A percentile compares a stretch with the other conserved stretches of the same genome.
Evolutionary conservation across 352 stramenopile genomes (phyloP).

Genomic region (Phytophthora kernoviae): DNA sequence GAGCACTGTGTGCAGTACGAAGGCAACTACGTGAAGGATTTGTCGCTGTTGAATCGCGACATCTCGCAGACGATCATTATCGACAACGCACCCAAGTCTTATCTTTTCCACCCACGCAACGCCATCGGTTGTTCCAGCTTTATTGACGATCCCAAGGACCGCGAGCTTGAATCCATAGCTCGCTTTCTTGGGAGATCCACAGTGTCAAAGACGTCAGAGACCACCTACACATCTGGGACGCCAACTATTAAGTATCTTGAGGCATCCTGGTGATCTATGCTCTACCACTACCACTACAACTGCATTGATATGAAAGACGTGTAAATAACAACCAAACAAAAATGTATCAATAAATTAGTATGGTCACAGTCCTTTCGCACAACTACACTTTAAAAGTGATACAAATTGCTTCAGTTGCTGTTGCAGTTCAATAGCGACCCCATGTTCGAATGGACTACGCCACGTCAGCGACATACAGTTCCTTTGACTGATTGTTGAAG

Average conservation of each 20-base stretch:
- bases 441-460: too few relatives aligned
- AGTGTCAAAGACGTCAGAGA: constrained; percentile 66
- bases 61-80: constrained; percentile 62
- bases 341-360: too few relatives aligned
- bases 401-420: too few relatives aligned
- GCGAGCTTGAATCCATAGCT: constrained; percentile 85
- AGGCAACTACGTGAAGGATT: constrained; percentile 98
- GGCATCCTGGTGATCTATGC: too few relatives aligned
- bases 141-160: constrained; percentile 90
- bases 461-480: too few relatives aligned
- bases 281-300: too few relatives aligned
- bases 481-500: too few relatives aligned
- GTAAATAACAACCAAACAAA: too few relatives aligned
- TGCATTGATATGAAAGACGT: too few relatives aligned
- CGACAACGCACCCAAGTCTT: constrained; percentile 94
- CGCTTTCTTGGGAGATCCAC: constrained; percentile 62
- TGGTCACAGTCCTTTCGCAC: too few relatives aligned
- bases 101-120: constrained; percentile 96
- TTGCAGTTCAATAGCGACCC: too few relatives aligned
- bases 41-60: constrained; percentile 94
- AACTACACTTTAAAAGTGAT: too few relatives aligned
- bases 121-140: constrained; percentile 89
- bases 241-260: constrained; percentile 49
- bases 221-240: constrained; percentile 73
- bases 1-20: constrained; percentile 97